Percentiles rank a stretch among this genome's conserved stretches.
These are phyloP conservation scores for Wickerhamomyces alni DNA, from an alignment of 805 yeast species.

Conservation along the genomic window DNA sequence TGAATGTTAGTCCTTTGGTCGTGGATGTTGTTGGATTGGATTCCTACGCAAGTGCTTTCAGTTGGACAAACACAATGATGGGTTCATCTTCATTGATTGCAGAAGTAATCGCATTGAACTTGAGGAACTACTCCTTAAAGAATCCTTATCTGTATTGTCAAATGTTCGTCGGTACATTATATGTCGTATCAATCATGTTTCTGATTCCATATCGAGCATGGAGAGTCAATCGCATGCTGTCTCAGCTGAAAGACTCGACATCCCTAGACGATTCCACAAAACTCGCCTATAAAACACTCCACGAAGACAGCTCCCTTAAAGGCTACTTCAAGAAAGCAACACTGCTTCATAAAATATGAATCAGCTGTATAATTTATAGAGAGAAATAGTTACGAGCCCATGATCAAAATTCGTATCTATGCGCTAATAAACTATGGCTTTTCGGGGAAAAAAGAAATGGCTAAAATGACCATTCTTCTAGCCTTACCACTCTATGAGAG, in stretches of 20 bases:
- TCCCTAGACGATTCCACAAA: constrained; percentile 1
- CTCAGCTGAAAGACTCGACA: constrained; percentile 10
- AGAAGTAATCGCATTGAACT: constrained; percentile 50
- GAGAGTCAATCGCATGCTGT: constrained; percentile 38
- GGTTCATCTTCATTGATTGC: constrained; percentile 35
- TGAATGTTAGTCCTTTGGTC: constrained; percentile 31
- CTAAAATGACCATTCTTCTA: too few species aligned
- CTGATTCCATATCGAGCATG: constrained; percentile 46
- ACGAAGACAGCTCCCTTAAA: constrained; percentile 1
- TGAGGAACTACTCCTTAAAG: constrained; percentile 26
- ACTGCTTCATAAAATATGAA: neutral
- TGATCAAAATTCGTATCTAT: too few species aligned
- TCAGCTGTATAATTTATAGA: too few species aligned
- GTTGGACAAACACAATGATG: constrained; percentile 26
- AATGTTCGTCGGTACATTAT: constrained; percentile 49
- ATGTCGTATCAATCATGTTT: constrained; percentile 36
- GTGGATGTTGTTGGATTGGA: constrained; percentile 36
- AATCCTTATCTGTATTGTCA: constrained; percentile 56
- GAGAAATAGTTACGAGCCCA: neutral
- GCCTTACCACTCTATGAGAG: too few species aligned
- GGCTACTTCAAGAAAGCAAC: constrained; percentile 13
- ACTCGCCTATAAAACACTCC: neutral
- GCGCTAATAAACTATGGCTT: too few species aligned
- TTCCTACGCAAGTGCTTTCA: constrained; percentile 33
- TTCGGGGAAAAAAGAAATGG: too few species aligned